Base-by-base conservation (phyloP, 805 yeast genomes). In the Candida peoriensis region DNA sequence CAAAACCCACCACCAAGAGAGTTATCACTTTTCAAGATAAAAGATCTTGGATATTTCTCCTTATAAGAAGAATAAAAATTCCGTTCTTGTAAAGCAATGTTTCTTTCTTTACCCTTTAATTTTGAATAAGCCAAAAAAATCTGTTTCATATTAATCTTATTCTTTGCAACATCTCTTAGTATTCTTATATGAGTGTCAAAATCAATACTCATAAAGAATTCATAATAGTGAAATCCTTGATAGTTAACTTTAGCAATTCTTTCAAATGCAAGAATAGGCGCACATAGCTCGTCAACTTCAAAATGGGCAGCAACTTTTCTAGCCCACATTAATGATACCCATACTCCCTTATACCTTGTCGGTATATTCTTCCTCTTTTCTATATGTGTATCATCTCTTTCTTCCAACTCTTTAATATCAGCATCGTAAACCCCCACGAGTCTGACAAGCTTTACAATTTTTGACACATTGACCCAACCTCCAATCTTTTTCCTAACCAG, bases 1-100 rank as follows among this genome's bases (percentile, higher is more conserved):
- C 60, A 55, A 24, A 41, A 46, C 2, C 60, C 60, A 16, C 60
- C 60, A 37, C 55, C 49, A 7, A 55, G 29, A 1, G 60, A 44
- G 2, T 30, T 30, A 15, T 55, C 60, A 26, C 44, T 43, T 36
- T 37, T 41, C 10, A 38, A 34, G 11, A 28, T 21, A 7, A 49
- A 22, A 8, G 36, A 13, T 4, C 12, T 21, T 5, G 28, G 12
- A 29, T 38, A 16, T 1, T 25, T 34, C 5, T 28, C 28, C 23
- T 36, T 39, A 24, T 40, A 40, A 5, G 33, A 30, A 1, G 16
- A 33, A 17, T 38, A 38, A 21, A 53, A 47, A 1, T 48, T 28
- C 20, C 52, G 41, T 18, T 42, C 37, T 11, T 43, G 22, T 5
- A 43, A 14, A 6, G 28, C 20, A 5, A 34, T 24, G 9, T 31